Conservation (phyloP, 371 early-diverging fungal genomes). For the Mortierella sp. region DNA sequence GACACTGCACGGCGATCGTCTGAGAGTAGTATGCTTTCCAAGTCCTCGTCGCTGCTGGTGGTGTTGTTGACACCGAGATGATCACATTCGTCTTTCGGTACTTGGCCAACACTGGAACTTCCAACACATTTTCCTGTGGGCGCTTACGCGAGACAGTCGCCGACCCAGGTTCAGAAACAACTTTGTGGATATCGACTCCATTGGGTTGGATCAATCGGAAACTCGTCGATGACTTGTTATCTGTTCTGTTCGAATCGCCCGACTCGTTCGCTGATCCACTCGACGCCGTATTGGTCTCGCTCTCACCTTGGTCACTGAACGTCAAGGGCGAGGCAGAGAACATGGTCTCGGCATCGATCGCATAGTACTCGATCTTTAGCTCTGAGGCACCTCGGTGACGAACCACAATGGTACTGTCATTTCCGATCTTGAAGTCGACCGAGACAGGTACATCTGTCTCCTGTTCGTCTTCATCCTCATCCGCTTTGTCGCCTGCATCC, state of each 20-base stretch:
- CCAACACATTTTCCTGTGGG: slow-evolving; percentile 14
- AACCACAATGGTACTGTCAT: slow-evolving; percentile 33
- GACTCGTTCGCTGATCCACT: background rate
- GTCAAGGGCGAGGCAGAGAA: slow-evolving; percentile 59
- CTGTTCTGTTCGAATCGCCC: background rate
- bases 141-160: slow-evolving; percentile 21
- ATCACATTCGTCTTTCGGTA: slow-evolving; percentile 49
- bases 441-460: slow-evolving; percentile 26
- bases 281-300: slow-evolving; percentile 15
- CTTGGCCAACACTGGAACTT: slow-evolving; percentile 29
- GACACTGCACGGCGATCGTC: slow-evolving; percentile 56
- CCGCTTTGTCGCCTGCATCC: slow-evolving; percentile 7
- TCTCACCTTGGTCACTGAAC: slow-evolving; percentile 45
- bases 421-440: slow-evolving; percentile 43
- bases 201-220: slow-evolving; percentile 48
- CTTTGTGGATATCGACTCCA: slow-evolving; percentile 28
- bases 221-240: slow-evolving; percentile 17
- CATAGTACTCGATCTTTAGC: slow-evolving; percentile 62
- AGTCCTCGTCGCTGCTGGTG: slow-evolving; percentile 36
- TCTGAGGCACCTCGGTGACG: slow-evolving; percentile 53
- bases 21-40: slow-evolving; percentile 61
- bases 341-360: slow-evolving; percentile 70
- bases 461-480: slow-evolving; percentile 9
- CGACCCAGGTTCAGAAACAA: background rate
- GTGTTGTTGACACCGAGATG: slow-evolving; percentile 36